Conservation (phyloP, 2,329 filamentous ascomycete genomes). For the Trichoderma brevicompactum region DNA sequence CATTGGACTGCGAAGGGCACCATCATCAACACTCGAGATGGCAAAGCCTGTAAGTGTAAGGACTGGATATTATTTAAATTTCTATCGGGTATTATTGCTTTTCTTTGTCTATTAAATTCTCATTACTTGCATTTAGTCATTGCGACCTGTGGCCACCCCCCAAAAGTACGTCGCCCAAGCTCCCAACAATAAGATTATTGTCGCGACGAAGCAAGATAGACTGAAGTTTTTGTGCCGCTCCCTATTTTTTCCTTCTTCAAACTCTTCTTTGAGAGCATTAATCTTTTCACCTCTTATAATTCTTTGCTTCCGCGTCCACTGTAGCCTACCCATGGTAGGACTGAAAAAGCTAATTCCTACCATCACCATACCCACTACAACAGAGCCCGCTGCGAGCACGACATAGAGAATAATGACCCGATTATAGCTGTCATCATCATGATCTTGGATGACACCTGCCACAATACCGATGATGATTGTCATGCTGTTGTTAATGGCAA, state of each 20-base stretch:
- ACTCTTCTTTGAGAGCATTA: conserved; percentile 48
- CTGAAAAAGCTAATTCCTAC: conserved; percentile 45
- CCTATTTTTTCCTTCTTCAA: conserved; percentile 42
- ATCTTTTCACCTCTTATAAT: conserved; percentile 49
- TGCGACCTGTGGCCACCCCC: conserved; percentile 60
- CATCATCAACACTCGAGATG: too few relatives aligned
- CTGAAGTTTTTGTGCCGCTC: conserved; percentile 49
- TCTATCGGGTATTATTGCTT: too few relatives aligned
- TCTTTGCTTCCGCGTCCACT: conserved; percentile 62
- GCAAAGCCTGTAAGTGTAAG: too few relatives aligned
- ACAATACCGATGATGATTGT: conserved; percentile 63
- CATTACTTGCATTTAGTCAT: conserved; percentile 33
- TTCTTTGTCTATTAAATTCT: neutral
- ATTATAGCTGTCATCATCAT: conserved; percentile 59
- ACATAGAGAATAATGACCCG: conserved; percentile 61
- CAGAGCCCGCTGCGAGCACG: conserved; percentile 54
- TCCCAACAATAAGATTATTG: conserved; percentile 55
- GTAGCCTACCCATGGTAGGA: conserved; percentile 54
- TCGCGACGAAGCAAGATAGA: conserved; percentile 47
- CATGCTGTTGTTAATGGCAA: conserved; percentile 67
- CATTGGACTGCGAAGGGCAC: too few relatives aligned
- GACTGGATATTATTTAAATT: too few relatives aligned
- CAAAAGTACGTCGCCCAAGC: conserved; percentile 63
- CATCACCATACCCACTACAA: conserved; percentile 50
- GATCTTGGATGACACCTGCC: conserved; percentile 62